Evolutionary conservation across 2,329 filamentous ascomycete genomes (phyloP).

Genomic region (Apiospora malaysiana): DNA sequence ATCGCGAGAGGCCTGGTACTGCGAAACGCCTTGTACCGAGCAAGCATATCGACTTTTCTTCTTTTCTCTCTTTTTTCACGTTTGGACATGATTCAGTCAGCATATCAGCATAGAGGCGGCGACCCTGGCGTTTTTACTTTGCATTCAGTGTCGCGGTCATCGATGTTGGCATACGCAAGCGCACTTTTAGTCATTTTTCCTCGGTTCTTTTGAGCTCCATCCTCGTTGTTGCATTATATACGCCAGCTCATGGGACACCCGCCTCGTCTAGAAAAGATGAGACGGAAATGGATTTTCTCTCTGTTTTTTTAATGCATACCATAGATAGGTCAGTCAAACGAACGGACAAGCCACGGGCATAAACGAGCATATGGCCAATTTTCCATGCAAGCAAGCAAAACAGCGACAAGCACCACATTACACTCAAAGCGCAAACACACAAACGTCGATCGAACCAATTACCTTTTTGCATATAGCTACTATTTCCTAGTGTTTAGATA

Average conservation of each 20-base stretch:
- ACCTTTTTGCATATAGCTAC: slow-evolving; percentile 5
- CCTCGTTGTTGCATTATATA: slow-evolving; percentile 6
- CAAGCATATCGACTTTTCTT: neutral
- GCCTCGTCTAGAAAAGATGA: slow-evolving; percentile 11
- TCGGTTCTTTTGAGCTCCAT: neutral
- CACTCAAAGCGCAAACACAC: neutral
- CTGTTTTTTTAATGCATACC: slow-evolving; percentile 15
- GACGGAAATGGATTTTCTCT: slow-evolving; percentile 17
- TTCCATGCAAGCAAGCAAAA: neutral
- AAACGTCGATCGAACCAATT: slow-evolving; percentile 11
- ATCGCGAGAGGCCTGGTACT: neutral
- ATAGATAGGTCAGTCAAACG: slow-evolving; percentile 1
- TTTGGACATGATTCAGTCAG: slow-evolving; percentile 21
- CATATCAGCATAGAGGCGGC: slow-evolving; percentile 20
- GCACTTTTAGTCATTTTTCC: neutral
- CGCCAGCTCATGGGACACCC: slow-evolving; percentile 4
- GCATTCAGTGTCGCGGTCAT: slow-evolving; percentile 3
- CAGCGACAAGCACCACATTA: neutral
- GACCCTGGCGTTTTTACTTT: slow-evolving; percentile 20
- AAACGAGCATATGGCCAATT: neutral
- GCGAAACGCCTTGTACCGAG: neutral
- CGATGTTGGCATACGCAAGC: neutral
- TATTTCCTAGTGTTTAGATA: slow-evolving; percentile 22
- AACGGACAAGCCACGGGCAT: neutral
- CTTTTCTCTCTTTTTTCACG: slow-evolving; percentile 5